Base-by-base conservation (phyloP, 2,329 filamentous ascomycete genomes). In the Sordariomycetes sp. region DNA sequence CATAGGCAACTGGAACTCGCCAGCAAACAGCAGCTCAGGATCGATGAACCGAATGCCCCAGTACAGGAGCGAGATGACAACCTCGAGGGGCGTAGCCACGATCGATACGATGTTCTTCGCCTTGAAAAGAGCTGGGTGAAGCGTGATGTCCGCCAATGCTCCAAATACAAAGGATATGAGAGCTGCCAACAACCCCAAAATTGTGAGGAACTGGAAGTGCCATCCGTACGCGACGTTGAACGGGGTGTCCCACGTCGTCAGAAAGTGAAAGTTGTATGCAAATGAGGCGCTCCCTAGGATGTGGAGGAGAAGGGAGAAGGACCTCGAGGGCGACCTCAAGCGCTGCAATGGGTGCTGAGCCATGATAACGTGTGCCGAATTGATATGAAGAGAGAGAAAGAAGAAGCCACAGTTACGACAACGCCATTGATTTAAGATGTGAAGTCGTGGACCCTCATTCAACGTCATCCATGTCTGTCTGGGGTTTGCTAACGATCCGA, bases 161-260 rank as follows among this genome's bases (percentile, higher is more conserved):
- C 72, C 83, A 18, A 72, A 55, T 32, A 55, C 44, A 51, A 86
- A 86, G 33, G 76, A 80, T 30, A 67, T 44, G 9, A 73, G 65
- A 1, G 79, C 69, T 17, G 82, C 59, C 2, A 67, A 61, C 28
- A 86, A 68, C 18, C 80, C 82, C 38, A 86, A 70, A 49, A 86
- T 86, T 43, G 82, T 87, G 21, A 87, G 67, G 48, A 82, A 85
- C 53, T 84, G 78, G 41, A 78, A 72, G 48, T 82, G 71, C 58
- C 79, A 70, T 37, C 82, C 82, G 46, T 79, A 83, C 2, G 75
- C 66, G 1, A 64, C 58, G 33, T 70, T 69, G 29, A 78, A 67
- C 33, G 63, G 55, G 9, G 63, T 69, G 3, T 72, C 68, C 54
- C 65, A 72, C 10, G 46, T 42, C 12, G 52, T 45, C 3, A 78